Base-by-base conservation (phyloP, 2,329 filamentous ascomycete genomes). In the Fusarium sp. region DNA sequence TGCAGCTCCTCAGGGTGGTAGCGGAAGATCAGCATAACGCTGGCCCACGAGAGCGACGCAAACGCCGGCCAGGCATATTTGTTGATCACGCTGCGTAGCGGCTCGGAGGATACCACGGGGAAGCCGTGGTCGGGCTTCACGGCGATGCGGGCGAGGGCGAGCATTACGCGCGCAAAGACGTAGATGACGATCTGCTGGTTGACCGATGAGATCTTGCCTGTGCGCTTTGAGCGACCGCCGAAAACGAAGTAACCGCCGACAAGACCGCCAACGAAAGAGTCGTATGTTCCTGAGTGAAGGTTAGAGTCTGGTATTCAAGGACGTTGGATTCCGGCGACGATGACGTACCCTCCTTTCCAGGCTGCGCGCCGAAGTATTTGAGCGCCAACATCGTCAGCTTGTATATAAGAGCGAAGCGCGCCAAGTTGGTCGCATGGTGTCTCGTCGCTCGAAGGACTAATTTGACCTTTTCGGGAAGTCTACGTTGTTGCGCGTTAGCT, bases 101-200 rank as follows among this genome's bases (percentile, higher is more conserved):
- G 70, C 77, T 86, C 82, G 61, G 75, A 77, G 66, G 82, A 89
- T 49, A 88, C 76, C 28, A 80, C 38, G 34, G 85, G 81, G 59
- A 89, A 73, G 53, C 85, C 85, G 57, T 75, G 74, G 42, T 83
- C 83, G 3, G 86, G 86, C 78, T 93, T 90, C 66, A 98, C 88
- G 56, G 92, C 88, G 58, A 98, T 82, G 75, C 93, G 93, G 30
- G 94, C 96, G 23, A 96, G 81, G 10, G 92, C 93, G 32, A 99
- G 87, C 62, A 91, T 86, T 17, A 97, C 96, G 69, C 96, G 89
- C 46, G 96, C 96, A 76, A 97, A 97, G 66, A 99, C 92, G 83
- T 99, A 99, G 73, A 98, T 92, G 78, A 97, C 94, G 77, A 99
- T 99, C 84, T 99, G 95, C 83, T 97, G 93, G 81, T 90, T 97